phyloP scores from a whole-genome alignment of 2,329 filamentous ascomycete species.

The Dactylellina cionopaga region DNA sequence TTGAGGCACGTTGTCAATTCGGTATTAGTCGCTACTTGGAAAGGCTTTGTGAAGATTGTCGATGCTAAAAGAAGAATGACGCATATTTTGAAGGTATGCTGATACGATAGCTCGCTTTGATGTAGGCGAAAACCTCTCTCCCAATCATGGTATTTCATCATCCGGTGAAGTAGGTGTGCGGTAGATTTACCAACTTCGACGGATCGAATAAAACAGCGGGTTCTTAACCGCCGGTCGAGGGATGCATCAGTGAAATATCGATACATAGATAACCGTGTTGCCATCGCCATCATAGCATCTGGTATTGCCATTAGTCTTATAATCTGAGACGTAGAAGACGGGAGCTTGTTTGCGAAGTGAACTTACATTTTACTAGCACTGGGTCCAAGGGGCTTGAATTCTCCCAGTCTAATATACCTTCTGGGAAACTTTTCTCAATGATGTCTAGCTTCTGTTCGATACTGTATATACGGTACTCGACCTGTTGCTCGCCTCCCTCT shows the following conservation, averaged over 20 bases:
- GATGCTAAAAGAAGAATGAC: slow-evolving; percentile 56
- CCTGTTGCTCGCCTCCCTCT: slow-evolving; percentile 25
- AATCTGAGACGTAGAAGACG: background rate
- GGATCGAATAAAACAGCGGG: slow-evolving; percentile 56
- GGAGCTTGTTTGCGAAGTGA: background rate
- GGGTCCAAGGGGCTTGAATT: slow-evolving; percentile 54
- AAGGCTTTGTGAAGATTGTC: slow-evolving; percentile 54
- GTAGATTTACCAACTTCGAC: slow-evolving; percentile 56
- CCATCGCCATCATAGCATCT: slow-evolving; percentile 43
- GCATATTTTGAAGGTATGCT: slow-evolving; percentile 56
- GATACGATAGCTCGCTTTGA: slow-evolving; percentile 55
- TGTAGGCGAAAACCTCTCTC: slow-evolving; percentile 54
- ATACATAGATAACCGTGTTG: slow-evolving; percentile 56
- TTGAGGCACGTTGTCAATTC: slow-evolving; percentile 54
- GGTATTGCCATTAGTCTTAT: background rate
- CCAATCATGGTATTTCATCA: slow-evolving; percentile 53
- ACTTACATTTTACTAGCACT: slow-evolving; percentile 54
- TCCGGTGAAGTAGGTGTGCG: slow-evolving; percentile 54
- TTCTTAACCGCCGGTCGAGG: slow-evolving; percentile 54
- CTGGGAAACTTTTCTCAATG: slow-evolving; percentile 41
- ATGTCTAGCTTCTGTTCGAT: slow-evolving; percentile 48
- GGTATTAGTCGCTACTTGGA: slow-evolving; percentile 53
- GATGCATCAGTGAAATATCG: slow-evolving; percentile 56
- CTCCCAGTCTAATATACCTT: slow-evolving; percentile 52
- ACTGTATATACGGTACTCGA: slow-evolving; percentile 37